Conservation (phyloP, 345 rosid genomes). For the Citrus australasica region DNA sequence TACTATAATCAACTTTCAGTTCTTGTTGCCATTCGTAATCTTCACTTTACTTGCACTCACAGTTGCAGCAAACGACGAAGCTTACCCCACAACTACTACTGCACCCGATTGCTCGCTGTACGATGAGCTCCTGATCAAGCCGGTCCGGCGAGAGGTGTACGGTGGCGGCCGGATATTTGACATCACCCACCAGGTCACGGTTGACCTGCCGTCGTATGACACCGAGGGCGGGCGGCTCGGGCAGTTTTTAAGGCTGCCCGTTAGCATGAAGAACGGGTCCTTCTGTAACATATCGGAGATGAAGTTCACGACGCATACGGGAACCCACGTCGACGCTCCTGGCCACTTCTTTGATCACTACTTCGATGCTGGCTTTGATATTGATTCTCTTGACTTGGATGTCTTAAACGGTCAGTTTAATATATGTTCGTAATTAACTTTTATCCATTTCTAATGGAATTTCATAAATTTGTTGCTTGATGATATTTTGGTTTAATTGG, state of each 20-base stretch:
- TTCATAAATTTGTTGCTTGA: not conserved
- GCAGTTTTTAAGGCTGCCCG: not conserved
- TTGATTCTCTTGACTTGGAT: slow-evolving; percentile 41
- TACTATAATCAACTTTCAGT: not conserved
- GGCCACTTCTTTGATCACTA: slow-evolving; percentile 44
- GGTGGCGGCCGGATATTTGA: slow-evolving; percentile 2
- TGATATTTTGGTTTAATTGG: not conserved
- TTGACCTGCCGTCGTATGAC: not conserved
- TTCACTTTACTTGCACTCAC: not conserved
- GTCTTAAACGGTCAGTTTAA: slow-evolving; percentile 23
- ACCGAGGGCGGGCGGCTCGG: not conserved
- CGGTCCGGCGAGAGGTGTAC: slow-evolving; percentile 2
- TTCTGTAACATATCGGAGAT: slow-evolving; percentile 21
- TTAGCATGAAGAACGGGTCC: slow-evolving; percentile 49
- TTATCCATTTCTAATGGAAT: not conserved
- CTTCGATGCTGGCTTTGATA: slow-evolving; percentile 47
- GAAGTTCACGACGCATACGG: slow-evolving; percentile 38
- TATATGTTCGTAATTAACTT: not conserved
- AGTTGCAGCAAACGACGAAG: not conserved
- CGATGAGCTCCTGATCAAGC: not conserved
- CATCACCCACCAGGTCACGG: not conserved
- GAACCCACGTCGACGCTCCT: slow-evolving; percentile 59
- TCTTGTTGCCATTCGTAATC: not conserved
- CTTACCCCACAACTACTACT: not conserved
- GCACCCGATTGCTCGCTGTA: not conserved